Conservation (phyloP, 2,329 filamentous ascomycete species). For the Fonsecaea multimorphosa region DNA sequence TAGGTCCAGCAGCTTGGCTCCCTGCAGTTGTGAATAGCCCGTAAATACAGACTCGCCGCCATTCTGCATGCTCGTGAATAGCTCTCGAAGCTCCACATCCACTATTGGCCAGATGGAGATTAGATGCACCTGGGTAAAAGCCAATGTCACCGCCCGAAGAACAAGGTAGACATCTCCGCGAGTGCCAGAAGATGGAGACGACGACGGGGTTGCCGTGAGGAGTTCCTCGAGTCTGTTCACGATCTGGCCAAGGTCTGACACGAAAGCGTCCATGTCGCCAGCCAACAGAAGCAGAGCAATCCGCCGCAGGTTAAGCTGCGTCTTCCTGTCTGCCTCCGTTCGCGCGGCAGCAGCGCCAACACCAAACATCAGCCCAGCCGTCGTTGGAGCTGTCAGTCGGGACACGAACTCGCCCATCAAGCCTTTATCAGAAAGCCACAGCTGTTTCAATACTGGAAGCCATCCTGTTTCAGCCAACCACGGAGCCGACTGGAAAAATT, state of each 20-base stretch:
- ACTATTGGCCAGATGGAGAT: conserved; percentile 88
- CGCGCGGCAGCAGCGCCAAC: conserved; percentile 92
- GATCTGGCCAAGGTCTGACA: conserved; percentile 73
- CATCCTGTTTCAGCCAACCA: conserved; percentile 73
- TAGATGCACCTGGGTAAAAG: conserved; percentile 78
- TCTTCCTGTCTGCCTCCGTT: conserved; percentile 91
- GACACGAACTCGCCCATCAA: conserved; percentile 79
- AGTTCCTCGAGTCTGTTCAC: conserved; percentile 87
- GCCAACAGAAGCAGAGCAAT: conserved; percentile 81
- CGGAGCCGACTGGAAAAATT: conserved; percentile 77
- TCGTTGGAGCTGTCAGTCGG: conserved; percentile 81
- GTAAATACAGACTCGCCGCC: conserved; percentile 77
- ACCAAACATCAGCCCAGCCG: conserved; percentile 97
- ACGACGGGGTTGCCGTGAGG: conserved; percentile 79
- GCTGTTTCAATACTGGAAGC: conserved; percentile 83
- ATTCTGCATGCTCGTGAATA: conserved; percentile 69
- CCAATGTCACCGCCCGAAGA: conserved; percentile 78
- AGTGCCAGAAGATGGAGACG: conserved; percentile 88
- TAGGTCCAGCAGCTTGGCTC: conserved; percentile 89
- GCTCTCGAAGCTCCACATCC: conserved; percentile 81
- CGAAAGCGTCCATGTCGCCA: conserved; percentile 77
- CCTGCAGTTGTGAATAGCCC: conserved; percentile 79
- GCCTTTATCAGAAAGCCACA: conserved; percentile 85
- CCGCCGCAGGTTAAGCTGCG: conserved; percentile 85
- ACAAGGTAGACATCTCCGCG: conserved; percentile 90